Evolutionary conservation across 805 yeast species (phyloP).

Genomic region (Ogataea corticis): DNA sequence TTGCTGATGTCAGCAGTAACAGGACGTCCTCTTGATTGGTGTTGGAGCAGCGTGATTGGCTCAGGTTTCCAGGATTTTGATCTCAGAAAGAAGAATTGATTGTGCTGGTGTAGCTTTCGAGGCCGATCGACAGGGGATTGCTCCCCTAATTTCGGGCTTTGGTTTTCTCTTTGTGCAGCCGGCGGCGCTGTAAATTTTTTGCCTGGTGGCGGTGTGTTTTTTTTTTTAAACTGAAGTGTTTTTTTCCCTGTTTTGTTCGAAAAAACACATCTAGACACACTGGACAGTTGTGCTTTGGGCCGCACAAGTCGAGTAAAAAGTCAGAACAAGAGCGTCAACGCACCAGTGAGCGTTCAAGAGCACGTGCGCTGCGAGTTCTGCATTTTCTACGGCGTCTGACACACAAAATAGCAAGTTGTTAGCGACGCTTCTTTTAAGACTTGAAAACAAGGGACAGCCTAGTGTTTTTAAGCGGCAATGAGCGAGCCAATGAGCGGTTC

Average conservation of each 20-base stretch:
- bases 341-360: not conserved
- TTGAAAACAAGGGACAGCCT: not conserved
- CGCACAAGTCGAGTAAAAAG: not conserved
- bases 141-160: too few relatives aligned
- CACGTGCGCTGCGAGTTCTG: not conserved
- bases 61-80: too few relatives aligned
- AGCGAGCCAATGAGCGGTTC: conserved; percentile 10
- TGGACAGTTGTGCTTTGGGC: not conserved
- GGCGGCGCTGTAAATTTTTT: conserved; percentile 1
- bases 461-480: conserved; percentile 4
- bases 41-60: too few relatives aligned
- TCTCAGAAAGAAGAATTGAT: not conserved
- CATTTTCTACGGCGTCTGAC: not conserved
- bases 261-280: not conserved
- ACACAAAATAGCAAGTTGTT: not conserved
- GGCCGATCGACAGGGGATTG: too few relatives aligned
- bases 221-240: conserved; percentile 1
- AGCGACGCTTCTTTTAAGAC: not conserved
- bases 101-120: too few relatives aligned
- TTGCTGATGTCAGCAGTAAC: not conserved
- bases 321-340: not conserved
- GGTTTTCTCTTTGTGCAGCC: not conserved
- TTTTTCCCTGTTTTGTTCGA: conserved; percentile 1
- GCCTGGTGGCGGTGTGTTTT: conserved; percentile 8
- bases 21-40: not conserved